Base-by-base conservation (phyloP, 345 rosid genomes). In the Acer yangbiense region DNA sequence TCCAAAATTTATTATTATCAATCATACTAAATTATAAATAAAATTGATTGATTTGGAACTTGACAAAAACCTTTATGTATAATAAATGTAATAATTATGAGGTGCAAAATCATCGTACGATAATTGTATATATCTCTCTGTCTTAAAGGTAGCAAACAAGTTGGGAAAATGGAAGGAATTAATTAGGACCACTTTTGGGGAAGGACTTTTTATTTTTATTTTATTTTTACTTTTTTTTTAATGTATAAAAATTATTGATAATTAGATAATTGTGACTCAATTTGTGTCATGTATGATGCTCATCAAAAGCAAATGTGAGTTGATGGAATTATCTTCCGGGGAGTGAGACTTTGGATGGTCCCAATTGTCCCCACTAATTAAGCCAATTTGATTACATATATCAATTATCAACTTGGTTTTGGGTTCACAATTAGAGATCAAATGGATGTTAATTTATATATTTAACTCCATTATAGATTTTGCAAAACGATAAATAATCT, bases 351-450 rank as follows among this genome's bases (percentile, higher is more conserved):
- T 60, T 29, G 29, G 16, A 61, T 61, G 77, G 76, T 48, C 74
- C 68, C 32, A 43, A 72, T 46, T 46, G 82, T 50, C 82, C 74
- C 74, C 77, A 60, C 74, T 58, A 21, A 46, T 35, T 35, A 35
- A 35, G 11, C 61, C 74, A 73, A 60, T 73, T 71, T 58, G 73
- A 4, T 55, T 62, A 73, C 5, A 21, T 21, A 73, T 8, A 21
- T 21, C 3, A 29, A 2, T 20, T 35, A 32, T 55, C 61, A 46
- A 65, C 35, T 62, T 70, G 68, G 44, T 18, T 55, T 2, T 8
- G 18, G 27, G 65, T 25, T 72, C 58, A n/a, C 6, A 29, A 71
- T 70, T 70, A 70, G 21, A 14, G 6, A 17, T 29, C 62, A 25
- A 50, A 2, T 54, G 32, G 20, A 4, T 57, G 62, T 57, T 57